Percentiles rank a stretch among this genome's conserved stretches.
phyloP scores from a whole-genome alignment of 129 eudicot species.

The Centrapalus pauciflorus region DNA sequence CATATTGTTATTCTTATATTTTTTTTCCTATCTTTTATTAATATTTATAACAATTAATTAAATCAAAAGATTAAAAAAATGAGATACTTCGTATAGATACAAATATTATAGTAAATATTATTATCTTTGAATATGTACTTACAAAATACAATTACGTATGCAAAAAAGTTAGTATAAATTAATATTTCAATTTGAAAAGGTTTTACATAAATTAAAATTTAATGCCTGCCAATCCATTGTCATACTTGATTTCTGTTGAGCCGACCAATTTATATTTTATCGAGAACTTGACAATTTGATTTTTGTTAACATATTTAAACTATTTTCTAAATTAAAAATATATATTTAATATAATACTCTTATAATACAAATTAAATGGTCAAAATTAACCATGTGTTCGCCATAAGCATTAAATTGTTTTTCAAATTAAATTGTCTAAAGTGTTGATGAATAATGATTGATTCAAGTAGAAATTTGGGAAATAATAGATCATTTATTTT shows the following conservation, averaged over 20 bases:
- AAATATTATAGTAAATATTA: neutral
- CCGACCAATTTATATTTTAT: slow-evolving; percentile 23
- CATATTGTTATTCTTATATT: too few species aligned
- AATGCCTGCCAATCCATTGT: slow-evolving; percentile 7
- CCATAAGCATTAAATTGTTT: too few species aligned
- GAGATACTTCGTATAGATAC: neutral
- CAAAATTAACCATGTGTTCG: too few species aligned
- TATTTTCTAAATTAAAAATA: neutral
- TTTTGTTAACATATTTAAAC: neutral
- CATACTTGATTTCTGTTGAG: neutral
- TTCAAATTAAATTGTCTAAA: too few species aligned
- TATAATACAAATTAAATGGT: too few species aligned
- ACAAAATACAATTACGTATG: neutral
- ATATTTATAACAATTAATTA: neutral
- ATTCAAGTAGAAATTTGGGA: too few species aligned
- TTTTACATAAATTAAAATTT: neutral
- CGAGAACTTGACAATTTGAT: neutral
- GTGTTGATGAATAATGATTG: too few species aligned
- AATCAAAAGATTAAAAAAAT: neutral
- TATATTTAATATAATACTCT: too few species aligned
- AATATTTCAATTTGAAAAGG: neutral
- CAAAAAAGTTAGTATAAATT: neutral
- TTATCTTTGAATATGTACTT: neutral
- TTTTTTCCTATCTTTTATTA: too few species aligned
- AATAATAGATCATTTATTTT: too few species aligned